These are phyloP conservation scores for Tetrahymena malaccensis DNA, from an alignment of 73 alveolate genomes.

Conservation along the genomic window DNA sequence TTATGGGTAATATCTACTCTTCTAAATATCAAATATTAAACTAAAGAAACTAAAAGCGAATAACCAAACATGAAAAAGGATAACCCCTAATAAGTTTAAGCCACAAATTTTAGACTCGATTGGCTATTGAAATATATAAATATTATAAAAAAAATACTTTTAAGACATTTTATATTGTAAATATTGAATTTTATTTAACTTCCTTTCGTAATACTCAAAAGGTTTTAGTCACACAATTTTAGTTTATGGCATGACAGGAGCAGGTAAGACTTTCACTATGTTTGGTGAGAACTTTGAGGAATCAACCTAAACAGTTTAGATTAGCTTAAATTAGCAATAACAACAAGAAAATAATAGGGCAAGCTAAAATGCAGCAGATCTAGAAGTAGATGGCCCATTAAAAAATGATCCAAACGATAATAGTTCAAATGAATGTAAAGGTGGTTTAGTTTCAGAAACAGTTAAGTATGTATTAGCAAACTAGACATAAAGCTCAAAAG, in stretches of 20 bases:
- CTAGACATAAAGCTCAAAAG: constrained; percentile 1
- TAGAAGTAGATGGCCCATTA: neutral
- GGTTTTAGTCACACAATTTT: constrained; percentile 41
- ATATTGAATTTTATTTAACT: too few relatives aligned
- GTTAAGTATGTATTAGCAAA: neutral
- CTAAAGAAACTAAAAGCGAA: too few relatives aligned
- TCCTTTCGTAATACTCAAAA: neutral
- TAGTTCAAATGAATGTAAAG: neutral
- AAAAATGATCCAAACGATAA: neutral
- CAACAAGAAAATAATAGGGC: neutral
- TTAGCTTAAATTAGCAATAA: neutral
- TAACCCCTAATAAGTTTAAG: too few relatives aligned
- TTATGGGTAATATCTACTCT: too few relatives aligned
- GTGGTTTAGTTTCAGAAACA: neutral
- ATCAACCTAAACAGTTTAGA: neutral
- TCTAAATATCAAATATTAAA: too few relatives aligned
- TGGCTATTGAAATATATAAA: too few relatives aligned
- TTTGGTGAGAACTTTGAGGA: constrained; percentile 43
- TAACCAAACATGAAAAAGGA: too few relatives aligned
- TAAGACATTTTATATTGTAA: neutral
- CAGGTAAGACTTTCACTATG: constrained; percentile 59
- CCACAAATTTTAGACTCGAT: too few relatives aligned
- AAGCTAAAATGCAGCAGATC: neutral
- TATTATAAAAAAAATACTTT: too few relatives aligned
- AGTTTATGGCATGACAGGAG: constrained; percentile 51